Evolutionary conservation across 306 rosid species (phyloP).

Genomic region (Corylus avellana): DNA sequence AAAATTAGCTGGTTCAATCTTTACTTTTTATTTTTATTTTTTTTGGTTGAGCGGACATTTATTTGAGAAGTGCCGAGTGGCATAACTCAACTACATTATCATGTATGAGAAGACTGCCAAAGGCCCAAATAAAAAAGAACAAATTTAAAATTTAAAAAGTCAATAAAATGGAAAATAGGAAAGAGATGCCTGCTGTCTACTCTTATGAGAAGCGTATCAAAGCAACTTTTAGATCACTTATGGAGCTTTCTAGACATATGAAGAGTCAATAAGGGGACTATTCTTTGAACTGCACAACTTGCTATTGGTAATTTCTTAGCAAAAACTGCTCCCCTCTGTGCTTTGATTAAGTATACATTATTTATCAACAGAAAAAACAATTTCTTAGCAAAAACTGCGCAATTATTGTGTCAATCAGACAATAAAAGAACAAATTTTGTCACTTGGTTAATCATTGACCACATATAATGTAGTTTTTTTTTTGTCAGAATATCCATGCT

Average conservation of each 20-base stretch:
- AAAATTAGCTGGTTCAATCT: neutral
- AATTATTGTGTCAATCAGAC: neutral
- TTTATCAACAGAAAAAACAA: no score
- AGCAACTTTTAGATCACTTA: neutral
- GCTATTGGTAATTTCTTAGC: neutral
- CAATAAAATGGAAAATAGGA: neutral
- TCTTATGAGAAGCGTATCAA: neutral
- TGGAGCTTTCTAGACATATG: neutral
- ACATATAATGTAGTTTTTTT: neutral
- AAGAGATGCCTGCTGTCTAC: neutral
- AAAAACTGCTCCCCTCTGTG: neutral
- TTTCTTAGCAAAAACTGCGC: no score
- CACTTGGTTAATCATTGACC: neutral
- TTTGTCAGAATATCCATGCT: neutral
- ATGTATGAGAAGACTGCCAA: neutral
- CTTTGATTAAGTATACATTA: no score
- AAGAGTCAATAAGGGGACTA: neutral
- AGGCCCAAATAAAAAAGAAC: neutral
- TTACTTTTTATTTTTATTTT: neutral
- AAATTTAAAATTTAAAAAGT: neutral
- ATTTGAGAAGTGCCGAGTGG: neutral
- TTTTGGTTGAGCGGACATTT: neutral
- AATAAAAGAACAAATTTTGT: neutral
- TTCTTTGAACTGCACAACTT: neutral
- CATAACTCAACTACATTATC: neutral